Conservation (phyloP, 176 grass and related monocot species). For the Oryza officinalis region DNA sequence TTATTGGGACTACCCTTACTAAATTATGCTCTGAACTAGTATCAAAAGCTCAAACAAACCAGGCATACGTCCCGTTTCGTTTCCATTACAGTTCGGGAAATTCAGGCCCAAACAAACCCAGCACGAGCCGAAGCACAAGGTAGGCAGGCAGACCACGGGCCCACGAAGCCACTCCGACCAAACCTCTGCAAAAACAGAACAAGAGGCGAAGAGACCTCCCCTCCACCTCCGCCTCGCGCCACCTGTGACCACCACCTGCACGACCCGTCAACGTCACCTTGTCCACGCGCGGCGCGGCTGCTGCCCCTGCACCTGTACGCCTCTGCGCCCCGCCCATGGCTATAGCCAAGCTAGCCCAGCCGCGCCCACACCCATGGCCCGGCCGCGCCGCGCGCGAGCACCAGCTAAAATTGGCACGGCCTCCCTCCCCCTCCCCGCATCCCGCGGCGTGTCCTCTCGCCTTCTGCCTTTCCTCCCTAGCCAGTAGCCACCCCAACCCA, state of each 20-base stretch:
- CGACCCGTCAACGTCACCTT: neutral
- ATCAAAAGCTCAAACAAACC: too few species aligned
- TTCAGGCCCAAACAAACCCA: neutral
- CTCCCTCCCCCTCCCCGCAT: slow-evolving; percentile 7
- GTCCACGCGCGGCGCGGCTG: neutral
- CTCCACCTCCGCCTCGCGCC: neutral
- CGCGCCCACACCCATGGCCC: neutral
- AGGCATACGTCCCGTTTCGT: neutral
- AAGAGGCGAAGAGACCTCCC: too few species aligned
- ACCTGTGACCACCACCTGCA: slow-evolving; percentile 11
- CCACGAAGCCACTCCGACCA: neutral
- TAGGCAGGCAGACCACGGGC: too few species aligned
- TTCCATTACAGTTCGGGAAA: neutral
- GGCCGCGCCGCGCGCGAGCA: slow-evolving; percentile 57
- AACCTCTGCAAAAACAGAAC: neutral
- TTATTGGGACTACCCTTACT: too few species aligned
- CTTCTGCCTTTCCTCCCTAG: neutral
- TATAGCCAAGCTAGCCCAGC: too few species aligned
- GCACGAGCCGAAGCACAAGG: too few species aligned
- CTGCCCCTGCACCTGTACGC: too few species aligned
- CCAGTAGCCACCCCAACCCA: neutral
- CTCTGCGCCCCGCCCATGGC: too few species aligned
- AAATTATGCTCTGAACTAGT: too few species aligned
- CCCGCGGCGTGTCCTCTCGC: slow-evolving; percentile 26
- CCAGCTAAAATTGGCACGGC: slow-evolving; percentile 38